Evolutionary conservation across 2,329 filamentous ascomycete species (phyloP).

Genomic region (Ascochyta clinopodiicola): DNA sequence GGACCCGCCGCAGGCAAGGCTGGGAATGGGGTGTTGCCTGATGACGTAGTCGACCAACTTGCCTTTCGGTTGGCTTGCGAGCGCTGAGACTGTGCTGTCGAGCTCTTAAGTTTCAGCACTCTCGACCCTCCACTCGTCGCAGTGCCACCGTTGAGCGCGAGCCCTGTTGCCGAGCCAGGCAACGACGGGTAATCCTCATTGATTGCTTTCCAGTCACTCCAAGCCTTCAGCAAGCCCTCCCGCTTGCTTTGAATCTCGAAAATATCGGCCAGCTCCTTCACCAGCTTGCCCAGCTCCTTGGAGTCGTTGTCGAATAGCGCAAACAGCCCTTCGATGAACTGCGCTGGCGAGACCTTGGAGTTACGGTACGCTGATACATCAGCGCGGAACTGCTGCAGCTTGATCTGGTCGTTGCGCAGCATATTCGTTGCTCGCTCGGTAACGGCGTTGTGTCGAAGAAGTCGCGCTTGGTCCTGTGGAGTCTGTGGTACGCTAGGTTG

Average conservation of each 20-base stretch:
- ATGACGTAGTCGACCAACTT: constrained; percentile 61
- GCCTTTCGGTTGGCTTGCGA: constrained; percentile 64
- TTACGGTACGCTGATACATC: constrained; percentile 80
- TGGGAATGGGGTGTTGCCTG: constrained; percentile 42
- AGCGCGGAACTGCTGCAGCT: constrained; percentile 77
- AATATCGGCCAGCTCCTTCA: constrained; percentile 90
- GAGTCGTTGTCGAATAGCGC: constrained; percentile 83
- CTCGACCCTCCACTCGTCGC: constrained; percentile 63
- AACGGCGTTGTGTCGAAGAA: constrained; percentile 81
- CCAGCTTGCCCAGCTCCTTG: constrained; percentile 81
- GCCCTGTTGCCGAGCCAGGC: constrained; percentile 66
- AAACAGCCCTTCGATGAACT: constrained; percentile 88
- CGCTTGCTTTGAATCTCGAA: constrained; percentile 84
- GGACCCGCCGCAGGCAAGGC: constrained; percentile 37
- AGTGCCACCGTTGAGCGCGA: constrained; percentile 45
- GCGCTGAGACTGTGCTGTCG: constrained; percentile 71
- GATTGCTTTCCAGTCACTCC: constrained; percentile 95
- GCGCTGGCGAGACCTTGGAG: constrained; percentile 71
- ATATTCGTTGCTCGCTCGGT: constrained; percentile 84
- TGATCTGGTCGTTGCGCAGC: constrained; percentile 76
- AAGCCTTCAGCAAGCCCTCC: constrained; percentile 77
- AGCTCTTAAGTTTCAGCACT: constrained; percentile 73
- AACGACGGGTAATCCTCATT: constrained; percentile 94
- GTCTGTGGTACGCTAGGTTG: constrained; percentile 50
- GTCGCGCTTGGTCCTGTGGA: constrained; percentile 80